Evolutionary conservation across 164 flowering plant species (phyloP), one percentile per base, ranked within the genome.

Genomic region (Euptelea pleiosperma): DNA sequence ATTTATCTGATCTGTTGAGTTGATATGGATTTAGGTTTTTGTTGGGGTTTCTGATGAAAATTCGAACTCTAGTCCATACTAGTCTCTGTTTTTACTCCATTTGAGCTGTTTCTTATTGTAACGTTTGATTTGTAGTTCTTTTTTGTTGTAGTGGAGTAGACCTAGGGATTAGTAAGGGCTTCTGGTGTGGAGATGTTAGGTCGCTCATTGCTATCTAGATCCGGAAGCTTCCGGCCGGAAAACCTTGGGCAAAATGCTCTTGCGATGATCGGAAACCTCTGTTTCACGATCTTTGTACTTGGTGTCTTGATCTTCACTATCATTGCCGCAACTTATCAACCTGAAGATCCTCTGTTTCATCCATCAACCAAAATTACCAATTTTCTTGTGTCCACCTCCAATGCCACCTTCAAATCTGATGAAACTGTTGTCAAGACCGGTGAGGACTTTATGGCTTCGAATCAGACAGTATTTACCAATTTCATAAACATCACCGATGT

Each of bases 261-360:
- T 0, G 75, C 84, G 0, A 57, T 83, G 87, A 81, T 89, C 18
- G 80, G 85, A 24, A 91, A 89, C 67, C 80, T 87, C 25, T 82
- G 89, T 65, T 89, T 89, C 73, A 70, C 81, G 0, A 0, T 82
- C 0, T 89, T 89, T 66, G 98, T 87, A 2, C 15, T 81, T 26
- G 90, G 87, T 7, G 92, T 89, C 18, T 57, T 91, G 61, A 73
- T 91, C 58, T 89, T 91, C 68, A 91, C 96, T 36, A 76, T 91
- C 52, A 85, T 89, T 6, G 92, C 92, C 26, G 95, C 92, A 8
- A 91, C 91, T 0, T 87, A 89, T 66, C 72, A 91, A 52, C 98
- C 95, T 3, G 95, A 89, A 55, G 96, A 86, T 56, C 98, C 94
- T 15, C 76, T 91, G 16, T 85, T 89, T 61, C 89, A 80, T 68